Base-by-base conservation (phyloP, 306 rosid genomes). In the Malus sylvestris region DNA sequence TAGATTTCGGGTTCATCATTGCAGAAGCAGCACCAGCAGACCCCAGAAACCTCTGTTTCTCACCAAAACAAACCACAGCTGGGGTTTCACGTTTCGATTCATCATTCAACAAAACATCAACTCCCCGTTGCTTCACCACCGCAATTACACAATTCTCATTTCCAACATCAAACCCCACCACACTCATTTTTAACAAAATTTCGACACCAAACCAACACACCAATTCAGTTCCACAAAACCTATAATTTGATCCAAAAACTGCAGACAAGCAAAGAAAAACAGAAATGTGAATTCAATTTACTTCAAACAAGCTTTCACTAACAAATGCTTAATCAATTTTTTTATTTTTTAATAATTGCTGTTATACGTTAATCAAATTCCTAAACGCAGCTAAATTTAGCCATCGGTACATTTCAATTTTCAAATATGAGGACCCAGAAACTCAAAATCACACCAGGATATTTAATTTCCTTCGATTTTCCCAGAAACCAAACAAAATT, bases 1-100 rank as follows among this genome's bases (percentile, higher is more conserved):
- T 96, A 13, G 98, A 87, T 61, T 85, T 96, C 2, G 88, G 90
- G 82, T 91, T 91, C 98, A 91, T 89, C 85, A 86, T 87, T 12
- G 98, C 92, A 44, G 97, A 89, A 74, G 97, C 91, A 87, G 97
- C 85, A 33, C 96, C 97, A 40, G 97, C 92, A 27, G 99, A 92
- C 73, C 99, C 99, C 83, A 96, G 84, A 89, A 92, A 89, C 91
- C 99, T 83, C 75, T 96, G 99, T 81, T 96, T 96, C 77, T 92
- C 99, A 10, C 96, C 91, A 32, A 96, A 92, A 73, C 91, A 92
- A 30, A 96, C 86, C 70, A 92, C 90, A 2, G 99, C 76, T 0
- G 98, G 98, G 79, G 98, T 96, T 76, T 96, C 99, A 1, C 99
- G 93, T 27, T 92, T 90, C 0, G 98, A 96, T 79, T 96, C 98